Conservation (phyloP, 192 early-diverging fungal genomes). For the Coemansia asiatica region DNA sequence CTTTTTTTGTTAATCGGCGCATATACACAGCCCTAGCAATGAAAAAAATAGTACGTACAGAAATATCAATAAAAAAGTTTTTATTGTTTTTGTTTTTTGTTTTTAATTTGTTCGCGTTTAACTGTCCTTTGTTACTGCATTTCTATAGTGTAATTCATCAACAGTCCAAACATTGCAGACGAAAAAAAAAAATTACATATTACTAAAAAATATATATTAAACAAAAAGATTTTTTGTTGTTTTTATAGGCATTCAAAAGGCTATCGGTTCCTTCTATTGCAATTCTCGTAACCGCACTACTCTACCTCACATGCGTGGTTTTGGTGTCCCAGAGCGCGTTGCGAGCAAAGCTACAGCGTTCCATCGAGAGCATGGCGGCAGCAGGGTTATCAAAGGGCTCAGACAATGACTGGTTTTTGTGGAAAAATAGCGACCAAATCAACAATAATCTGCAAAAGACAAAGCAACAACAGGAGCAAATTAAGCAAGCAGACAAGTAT, state of each 20-base stretch:
- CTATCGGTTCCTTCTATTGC: conserved; percentile 37
- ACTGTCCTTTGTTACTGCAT: not conserved
- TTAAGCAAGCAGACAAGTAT: not conserved
- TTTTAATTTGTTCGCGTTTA: not conserved
- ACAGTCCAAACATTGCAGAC: not conserved
- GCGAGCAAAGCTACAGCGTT: not conserved
- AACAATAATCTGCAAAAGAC: not conserved
- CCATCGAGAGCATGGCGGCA: not conserved
- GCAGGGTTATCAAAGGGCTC: not conserved
- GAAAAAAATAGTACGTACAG: not conserved
- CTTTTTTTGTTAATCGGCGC: not conserved
- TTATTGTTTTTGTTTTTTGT: conserved; percentile 5
- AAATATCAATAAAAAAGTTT: conserved; percentile 8
- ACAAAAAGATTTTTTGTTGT: not conserved
- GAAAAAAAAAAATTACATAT: not conserved
- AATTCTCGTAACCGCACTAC: conserved; percentile 16
- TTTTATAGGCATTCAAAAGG: conserved; percentile 32
- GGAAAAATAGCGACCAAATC: conserved; percentile 2
- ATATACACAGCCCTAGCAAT: not conserved
- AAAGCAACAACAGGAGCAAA: not conserved
- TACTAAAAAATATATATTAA: not conserved
- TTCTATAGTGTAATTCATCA: not conserved
- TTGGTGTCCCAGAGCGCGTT: conserved; percentile 19
- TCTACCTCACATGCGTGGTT: conserved; percentile 27
- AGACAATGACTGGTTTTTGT: not conserved